Conservation (phyloP, 2,329 filamentous ascomycete genomes). For the Aspergillus costaricaensis region DNA sequence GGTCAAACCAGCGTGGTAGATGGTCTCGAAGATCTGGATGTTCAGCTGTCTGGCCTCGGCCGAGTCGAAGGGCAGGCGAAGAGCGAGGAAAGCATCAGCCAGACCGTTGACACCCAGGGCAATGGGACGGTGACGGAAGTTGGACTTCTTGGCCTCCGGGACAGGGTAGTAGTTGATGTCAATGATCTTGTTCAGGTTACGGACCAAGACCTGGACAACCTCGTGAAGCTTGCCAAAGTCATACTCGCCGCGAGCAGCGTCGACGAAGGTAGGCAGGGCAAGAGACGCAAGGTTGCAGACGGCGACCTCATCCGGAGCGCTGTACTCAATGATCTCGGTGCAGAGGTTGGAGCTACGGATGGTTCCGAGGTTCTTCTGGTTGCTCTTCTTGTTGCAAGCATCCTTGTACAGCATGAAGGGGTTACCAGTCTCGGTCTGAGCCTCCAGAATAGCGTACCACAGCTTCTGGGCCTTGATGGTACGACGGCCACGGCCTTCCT, state of each 20-base stretch:
- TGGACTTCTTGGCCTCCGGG: constrained; percentile 87
- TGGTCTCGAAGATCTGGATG: constrained; percentile 98
- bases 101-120: constrained; percentile 97
- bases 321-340: constrained; percentile 99
- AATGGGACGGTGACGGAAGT: constrained; percentile 94
- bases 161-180: constrained; percentile 99
- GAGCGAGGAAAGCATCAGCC: constrained; percentile 94
- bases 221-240: constrained; percentile 98
- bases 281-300: constrained; percentile 97
- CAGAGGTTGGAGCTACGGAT: constrained; percentile 98
- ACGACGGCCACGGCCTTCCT: constrained; percentile 80
- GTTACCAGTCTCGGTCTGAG: constrained; percentile 97
- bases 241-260: constrained; percentile 79
- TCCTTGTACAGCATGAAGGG: constrained; percentile 99
- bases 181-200: constrained; percentile 97
- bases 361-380: constrained; percentile 99
- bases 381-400: constrained; percentile 97
- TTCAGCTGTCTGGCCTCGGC: constrained; percentile 91
- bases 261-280: constrained; percentile 86
- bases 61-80: constrained; percentile 96
- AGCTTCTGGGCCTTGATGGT: constrained; percentile 98
- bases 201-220: constrained; percentile 86
- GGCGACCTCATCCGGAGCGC: constrained; percentile 93
- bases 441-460: constrained; percentile 97
- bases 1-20: constrained; percentile 93